phyloP scores from a whole-genome alignment of 2,329 filamentous ascomycete species.

The Xylariaceae sp. region DNA sequence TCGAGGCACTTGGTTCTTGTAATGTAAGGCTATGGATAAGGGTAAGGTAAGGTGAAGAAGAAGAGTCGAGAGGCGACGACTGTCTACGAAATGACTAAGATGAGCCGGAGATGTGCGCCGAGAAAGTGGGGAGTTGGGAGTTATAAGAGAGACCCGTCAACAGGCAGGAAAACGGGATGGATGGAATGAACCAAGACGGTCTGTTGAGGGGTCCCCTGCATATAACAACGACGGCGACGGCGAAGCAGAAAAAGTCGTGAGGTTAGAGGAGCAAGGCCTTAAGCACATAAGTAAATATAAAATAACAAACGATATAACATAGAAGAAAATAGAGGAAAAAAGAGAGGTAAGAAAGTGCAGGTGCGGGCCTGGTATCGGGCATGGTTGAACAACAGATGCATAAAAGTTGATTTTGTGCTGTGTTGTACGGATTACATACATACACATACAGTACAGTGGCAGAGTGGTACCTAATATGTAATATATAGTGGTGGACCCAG shows the following conservation, averaged over 20 bases:
- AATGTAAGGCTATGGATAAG: not conserved
- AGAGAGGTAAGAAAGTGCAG: slow-evolving; percentile 19
- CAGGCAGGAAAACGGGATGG: slow-evolving; percentile 3
- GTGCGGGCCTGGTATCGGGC: too few species aligned
- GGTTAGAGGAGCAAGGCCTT: slow-evolving; percentile 22
- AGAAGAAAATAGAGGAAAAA: too few species aligned
- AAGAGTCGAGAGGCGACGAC: not conserved
- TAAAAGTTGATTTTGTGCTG: slow-evolving; percentile 10
- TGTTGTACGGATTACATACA: too few species aligned
- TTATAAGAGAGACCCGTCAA: not conserved
- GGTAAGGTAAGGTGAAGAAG: not conserved
- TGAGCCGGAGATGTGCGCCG: not conserved
- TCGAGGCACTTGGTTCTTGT: not conserved
- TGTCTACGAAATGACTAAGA: not conserved
- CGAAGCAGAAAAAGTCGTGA: slow-evolving; percentile 17
- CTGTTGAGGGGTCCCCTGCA: slow-evolving; percentile 3
- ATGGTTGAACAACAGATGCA: slow-evolving; percentile 15
- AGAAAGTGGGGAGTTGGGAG: too few species aligned
- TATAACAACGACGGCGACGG: slow-evolving; percentile 8
- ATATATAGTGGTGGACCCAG: not conserved
- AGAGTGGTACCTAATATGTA: not conserved
- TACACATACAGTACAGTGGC: not conserved
- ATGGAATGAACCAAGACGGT: not conserved
- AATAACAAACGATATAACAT: too few species aligned
- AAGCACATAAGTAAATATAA: slow-evolving; percentile 23